Conservation (phyloP, 2,329 filamentous ascomycete species). For the Alternaria sp. region DNA sequence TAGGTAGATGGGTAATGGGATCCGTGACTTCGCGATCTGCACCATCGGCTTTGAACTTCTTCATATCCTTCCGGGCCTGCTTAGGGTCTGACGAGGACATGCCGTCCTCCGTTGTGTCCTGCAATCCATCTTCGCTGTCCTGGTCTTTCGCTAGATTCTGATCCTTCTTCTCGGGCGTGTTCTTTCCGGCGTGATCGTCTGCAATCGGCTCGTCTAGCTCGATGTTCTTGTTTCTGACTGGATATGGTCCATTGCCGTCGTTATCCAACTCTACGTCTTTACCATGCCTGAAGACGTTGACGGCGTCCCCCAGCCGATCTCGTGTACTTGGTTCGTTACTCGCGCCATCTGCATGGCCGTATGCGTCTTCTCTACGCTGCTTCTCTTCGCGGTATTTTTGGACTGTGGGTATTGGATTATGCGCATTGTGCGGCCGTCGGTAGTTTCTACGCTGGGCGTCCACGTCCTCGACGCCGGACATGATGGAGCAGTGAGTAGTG, state of each 20-base stretch:
- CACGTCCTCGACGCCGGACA: slow-evolving; percentile 56
- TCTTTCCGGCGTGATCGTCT: slow-evolving; percentile 44
- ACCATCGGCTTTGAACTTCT: slow-evolving; percentile 57
- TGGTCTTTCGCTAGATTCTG: slow-evolving; percentile 27
- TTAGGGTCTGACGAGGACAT: slow-evolving; percentile 52
- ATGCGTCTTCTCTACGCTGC: slow-evolving; percentile 50
- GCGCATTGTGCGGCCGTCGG: slow-evolving; percentile 54
- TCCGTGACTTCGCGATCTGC: slow-evolving; percentile 71
- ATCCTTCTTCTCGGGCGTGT: slow-evolving; percentile 19
- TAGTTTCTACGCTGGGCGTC: slow-evolving; percentile 48
- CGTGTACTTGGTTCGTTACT: slow-evolving; percentile 42
- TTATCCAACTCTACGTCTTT: slow-evolving; percentile 34
- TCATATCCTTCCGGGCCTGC: slow-evolving; percentile 59
- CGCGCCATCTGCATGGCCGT: slow-evolving; percentile 31
- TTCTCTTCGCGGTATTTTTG: slow-evolving; percentile 58
- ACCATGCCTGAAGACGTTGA: slow-evolving; percentile 44
- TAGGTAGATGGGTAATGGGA: slow-evolving; percentile 74
- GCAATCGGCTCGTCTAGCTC: slow-evolving; percentile 38
- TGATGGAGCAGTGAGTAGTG: slow-evolving; percentile 20
- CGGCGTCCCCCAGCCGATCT: slow-evolving; percentile 49
- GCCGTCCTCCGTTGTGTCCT: slow-evolving; percentile 57
- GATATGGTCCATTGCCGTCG: slow-evolving; percentile 42
- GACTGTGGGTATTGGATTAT: slow-evolving; percentile 58
- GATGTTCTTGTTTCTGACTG: slow-evolving; percentile 48
- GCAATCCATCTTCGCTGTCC: slow-evolving; percentile 30